A percentile compares a stretch with the other conserved stretches of the same genome.
phyloP scores from a whole-genome alignment of 169 alveolate genomes.

The Plasmodium berghei region DNA sequence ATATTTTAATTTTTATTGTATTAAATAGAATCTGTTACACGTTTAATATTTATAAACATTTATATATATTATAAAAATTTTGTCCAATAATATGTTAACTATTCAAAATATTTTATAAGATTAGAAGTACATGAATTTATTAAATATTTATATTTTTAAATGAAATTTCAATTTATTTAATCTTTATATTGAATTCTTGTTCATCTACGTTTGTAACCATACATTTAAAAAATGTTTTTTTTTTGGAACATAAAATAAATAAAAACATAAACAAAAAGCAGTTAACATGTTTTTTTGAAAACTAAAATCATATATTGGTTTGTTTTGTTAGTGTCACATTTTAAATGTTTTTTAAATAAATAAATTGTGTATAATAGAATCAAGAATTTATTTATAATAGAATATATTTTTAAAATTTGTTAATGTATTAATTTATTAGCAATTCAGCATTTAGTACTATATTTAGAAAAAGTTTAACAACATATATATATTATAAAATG shows the following conservation, averaged over 20 bases:
- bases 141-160: no score
- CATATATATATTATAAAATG: background rate
- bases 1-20: background rate
- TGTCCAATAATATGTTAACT: no score
- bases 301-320: constrained; percentile 43
- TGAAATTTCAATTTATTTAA: no score
- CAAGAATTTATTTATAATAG: background rate
- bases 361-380: constrained; percentile 9
- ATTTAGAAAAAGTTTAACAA: background rate
- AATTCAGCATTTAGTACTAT: no score
- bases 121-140: no score
- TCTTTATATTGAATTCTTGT: no score
- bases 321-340: constrained; percentile 28
- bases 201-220: no score
- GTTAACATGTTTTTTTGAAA: constrained; percentile 4
- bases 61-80: background rate
- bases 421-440: background rate
- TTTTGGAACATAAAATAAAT: no score
- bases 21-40: background rate
- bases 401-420: background rate
- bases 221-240: no score
- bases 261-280: no score
- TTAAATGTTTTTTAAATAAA: constrained; percentile 19
- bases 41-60: background rate
- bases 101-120: no score